A percentile compares a stretch with the other conserved stretches of the same genome.
phyloP scores from a whole-genome alignment of 257 asterid species.

The Penstemon davidsonii region DNA sequence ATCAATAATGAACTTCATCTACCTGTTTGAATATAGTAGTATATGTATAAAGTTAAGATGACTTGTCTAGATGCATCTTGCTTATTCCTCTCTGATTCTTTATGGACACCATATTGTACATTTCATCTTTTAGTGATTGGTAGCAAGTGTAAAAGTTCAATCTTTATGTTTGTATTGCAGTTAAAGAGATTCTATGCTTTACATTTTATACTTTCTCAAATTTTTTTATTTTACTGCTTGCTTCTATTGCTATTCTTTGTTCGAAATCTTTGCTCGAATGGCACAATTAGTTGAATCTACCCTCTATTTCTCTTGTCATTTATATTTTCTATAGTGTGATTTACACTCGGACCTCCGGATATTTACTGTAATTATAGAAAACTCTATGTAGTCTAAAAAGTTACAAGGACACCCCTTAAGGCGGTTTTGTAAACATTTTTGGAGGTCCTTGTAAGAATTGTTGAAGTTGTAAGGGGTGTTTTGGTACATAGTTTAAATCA shows the following conservation, averaged over 20 bases:
- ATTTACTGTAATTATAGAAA: no score
- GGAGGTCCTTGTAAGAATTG: no score
- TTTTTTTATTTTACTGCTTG: slow-evolving; percentile 29
- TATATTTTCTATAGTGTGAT: no score
- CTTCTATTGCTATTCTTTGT: slow-evolving; percentile 25
- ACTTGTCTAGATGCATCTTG: slow-evolving; percentile 15
- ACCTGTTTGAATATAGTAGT: slow-evolving; percentile 19
- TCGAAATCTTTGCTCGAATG: no score
- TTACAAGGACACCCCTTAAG: no score
- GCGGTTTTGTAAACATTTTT: no score
- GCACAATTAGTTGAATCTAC: no score
- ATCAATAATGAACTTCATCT: background rate
- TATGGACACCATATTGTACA: slow-evolving; percentile 16
- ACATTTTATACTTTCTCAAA: slow-evolving; percentile 19
- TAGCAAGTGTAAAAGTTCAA: slow-evolving; percentile 23
- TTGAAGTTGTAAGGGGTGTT: no score
- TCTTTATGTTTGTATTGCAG: slow-evolving; percentile 32
- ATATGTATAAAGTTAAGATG: slow-evolving; percentile 29
- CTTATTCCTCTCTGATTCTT: slow-evolving; percentile 25
- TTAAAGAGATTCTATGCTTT: slow-evolving; percentile 29
- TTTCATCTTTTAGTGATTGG: slow-evolving; percentile 35
- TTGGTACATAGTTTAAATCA: no score
- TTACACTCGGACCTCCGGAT: no score
- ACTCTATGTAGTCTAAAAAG: no score
- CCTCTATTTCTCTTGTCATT: no score